Base-by-base conservation (phyloP, 306 rosid genomes). In the Sindora glabra region DNA sequence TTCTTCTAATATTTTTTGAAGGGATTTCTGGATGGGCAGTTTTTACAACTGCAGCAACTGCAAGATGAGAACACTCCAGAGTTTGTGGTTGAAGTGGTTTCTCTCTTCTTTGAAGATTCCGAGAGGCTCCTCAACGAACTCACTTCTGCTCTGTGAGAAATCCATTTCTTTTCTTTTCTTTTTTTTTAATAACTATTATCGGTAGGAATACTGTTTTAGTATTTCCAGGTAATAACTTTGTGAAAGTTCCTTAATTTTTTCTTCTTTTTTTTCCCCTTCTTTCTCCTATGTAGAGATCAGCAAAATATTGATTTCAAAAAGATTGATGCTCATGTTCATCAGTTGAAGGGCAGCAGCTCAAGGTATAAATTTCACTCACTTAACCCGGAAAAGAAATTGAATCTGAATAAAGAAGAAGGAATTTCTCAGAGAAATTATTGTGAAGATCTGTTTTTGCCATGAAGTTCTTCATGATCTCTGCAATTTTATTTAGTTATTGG, bases 41-140 rank as follows among this genome's bases (percentile, higher is more conserved):
- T 89, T 76, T 54, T 89, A 59, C 99, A 94, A 77, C 97, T 94
- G 54, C 86, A 80, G 68, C 99, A 94, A 78, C 94, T 94, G 1
- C 95, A 89, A 84, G 99, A 94, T 67, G 97, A 94, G 68, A 89
- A 78, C 79, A 94, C 89, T 67, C 97, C 97, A 56, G 96, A 89
- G 10, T 94, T 94, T 75, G 99, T 94, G 5, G 79, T 74, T 70
- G 99, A 94, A 80, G 99, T 94, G 13, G 94, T 79, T 22, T 82
- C 94, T 69, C 89, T 94, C 61, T 94, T 94, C 86, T 94, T 86
- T 79, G 94, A 86, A 55, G 99, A 94, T 77, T 82, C 99, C 53
- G 97, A 89, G 77, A 89, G 78, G 86, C 95, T 94, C 77, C 94
- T 94, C 65, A 82, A 75, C 73, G 94, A 94, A 77, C 89, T 94